A percentile compares a stretch with the other conserved stretches of the same genome.
phyloP scores from a whole-genome alignment of 192 early-diverging fungal species.

The Linderina pennispora region DNA sequence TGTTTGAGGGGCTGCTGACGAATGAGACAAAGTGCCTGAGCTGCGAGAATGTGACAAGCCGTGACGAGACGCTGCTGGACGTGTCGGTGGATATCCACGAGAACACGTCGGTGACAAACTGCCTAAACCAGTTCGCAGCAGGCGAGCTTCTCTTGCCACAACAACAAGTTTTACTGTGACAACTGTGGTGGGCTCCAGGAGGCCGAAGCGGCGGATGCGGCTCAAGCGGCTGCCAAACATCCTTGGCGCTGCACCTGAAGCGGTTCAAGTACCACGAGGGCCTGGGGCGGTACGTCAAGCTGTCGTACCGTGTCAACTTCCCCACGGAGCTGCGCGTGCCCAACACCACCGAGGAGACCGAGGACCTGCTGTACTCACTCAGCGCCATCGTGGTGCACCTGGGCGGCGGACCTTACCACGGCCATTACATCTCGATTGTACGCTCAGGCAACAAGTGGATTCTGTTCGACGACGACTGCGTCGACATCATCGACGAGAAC shows the following conservation, averaged over 20 bases:
- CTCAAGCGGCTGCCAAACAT: conserved; percentile 91
- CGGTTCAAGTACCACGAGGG: conserved; percentile 97
- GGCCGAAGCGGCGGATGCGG: conserved; percentile 96
- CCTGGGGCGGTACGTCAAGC: conserved; percentile 85
- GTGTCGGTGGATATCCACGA: conserved; percentile 95
- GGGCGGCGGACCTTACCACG: conserved; percentile 92
- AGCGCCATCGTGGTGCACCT: conserved; percentile 92
- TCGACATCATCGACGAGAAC: conserved; percentile 75
- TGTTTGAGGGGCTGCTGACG: conserved; percentile 92
- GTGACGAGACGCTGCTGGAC: conserved; percentile 94
- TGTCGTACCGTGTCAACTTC: conserved; percentile 91
- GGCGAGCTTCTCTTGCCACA: conserved; percentile 91
- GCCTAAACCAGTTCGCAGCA: conserved; percentile 93
- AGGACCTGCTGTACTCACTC: conserved; percentile 82
- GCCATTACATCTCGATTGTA: conserved; percentile 92
- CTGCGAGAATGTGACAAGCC: conserved; percentile 91
- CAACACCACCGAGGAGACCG: conserved; percentile 87
- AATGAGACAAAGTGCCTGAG: conserved; percentile 97
- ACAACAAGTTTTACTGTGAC: conserved; percentile 99
- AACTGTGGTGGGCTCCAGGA: conserved; percentile 91
- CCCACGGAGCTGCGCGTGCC: conserved; percentile 91
- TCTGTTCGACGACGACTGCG: conserved; percentile 93
- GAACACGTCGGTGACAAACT: conserved; percentile 89
- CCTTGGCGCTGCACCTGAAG: conserved; percentile 91
- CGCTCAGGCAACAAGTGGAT: conserved; percentile 85